Percentiles rank a stretch among this genome's conserved stretches.
phyloP scores from a whole-genome alignment of 805 yeast genomes.

The Yueomyces sinensis region DNA sequence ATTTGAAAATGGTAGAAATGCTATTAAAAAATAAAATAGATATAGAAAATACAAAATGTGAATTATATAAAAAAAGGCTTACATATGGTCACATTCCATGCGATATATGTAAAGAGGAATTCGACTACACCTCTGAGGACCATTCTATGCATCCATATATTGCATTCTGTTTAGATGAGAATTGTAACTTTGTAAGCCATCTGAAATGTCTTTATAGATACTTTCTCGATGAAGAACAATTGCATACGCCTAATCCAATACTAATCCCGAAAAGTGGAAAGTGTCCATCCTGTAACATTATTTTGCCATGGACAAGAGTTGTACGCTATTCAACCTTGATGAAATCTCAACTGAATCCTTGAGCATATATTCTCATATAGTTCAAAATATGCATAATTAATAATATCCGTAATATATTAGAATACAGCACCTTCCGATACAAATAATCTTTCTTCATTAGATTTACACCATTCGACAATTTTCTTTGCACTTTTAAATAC shows the following conservation, averaged over 20 bases:
- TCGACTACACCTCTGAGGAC: slow-evolving; percentile 25
- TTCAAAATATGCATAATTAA: background rate
- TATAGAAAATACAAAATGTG: slow-evolving; percentile 5
- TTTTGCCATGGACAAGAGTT: background rate
- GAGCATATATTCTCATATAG: too few species aligned
- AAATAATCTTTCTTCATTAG: slow-evolving; percentile 56
- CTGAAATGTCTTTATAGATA: background rate
- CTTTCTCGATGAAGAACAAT: background rate
- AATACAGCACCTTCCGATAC: slow-evolving; percentile 63
- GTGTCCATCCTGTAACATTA: background rate
- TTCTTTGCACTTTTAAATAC: slow-evolving; percentile 46
- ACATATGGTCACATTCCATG: slow-evolving; percentile 20
- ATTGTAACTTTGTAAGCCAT: background rate
- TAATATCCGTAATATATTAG: slow-evolving; percentile 10
- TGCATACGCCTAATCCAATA: background rate
- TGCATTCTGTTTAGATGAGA: slow-evolving; percentile 21
- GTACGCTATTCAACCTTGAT: background rate
- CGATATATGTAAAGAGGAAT: slow-evolving; percentile 16
- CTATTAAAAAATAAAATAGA: slow-evolving; percentile 12
- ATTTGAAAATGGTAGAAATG: slow-evolving; percentile 15
- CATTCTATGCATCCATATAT: slow-evolving; percentile 20
- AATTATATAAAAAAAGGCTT: slow-evolving; percentile 10
- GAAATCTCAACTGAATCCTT: background rate
- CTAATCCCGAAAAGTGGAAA: background rate
- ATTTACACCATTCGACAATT: slow-evolving; percentile 65